Evolutionary conservation across 1,284 basidiomycete genomes (phyloP).

Genomic region (Chalciporus sp.): DNA sequence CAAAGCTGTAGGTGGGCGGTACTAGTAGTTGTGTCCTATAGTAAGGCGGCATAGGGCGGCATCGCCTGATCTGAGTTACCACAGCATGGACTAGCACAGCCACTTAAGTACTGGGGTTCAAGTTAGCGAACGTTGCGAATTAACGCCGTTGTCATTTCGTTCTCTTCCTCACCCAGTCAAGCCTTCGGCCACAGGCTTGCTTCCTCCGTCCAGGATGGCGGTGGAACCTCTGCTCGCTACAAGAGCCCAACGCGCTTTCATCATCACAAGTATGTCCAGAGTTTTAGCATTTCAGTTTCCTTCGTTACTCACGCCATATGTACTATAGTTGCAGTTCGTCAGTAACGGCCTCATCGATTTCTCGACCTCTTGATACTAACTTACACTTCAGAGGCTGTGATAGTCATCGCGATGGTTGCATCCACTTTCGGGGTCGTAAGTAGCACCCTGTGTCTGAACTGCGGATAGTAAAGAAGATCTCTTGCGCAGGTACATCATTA

Average conservation of each 20-base stretch:
- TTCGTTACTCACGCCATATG: constrained; percentile 5
- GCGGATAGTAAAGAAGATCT: constrained; percentile 3
- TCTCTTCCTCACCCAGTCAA: constrained; percentile 12
- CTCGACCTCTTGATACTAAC: constrained; percentile 6
- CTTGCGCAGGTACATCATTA: constrained; percentile 52
- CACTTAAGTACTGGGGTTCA: background rate
- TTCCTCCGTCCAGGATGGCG: constrained; percentile 49
- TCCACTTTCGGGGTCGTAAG: constrained; percentile 54
- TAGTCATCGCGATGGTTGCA: constrained; percentile 57
- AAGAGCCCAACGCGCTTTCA: constrained; percentile 65
- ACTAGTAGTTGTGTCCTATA: too few species aligned
- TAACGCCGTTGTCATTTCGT: background rate
- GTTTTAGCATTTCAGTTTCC: constrained; percentile 8
- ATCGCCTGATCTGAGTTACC: background rate
- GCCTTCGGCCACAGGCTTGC: constrained; percentile 14
- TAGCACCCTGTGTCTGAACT: background rate
- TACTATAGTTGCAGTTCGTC: constrained; percentile 46
- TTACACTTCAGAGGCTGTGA: constrained; percentile 44
- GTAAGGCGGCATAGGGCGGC: too few species aligned
- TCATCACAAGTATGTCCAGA: constrained; percentile 57
- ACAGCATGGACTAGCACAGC: constrained; percentile 15
- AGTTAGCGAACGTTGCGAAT: background rate
- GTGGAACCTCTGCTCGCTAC: constrained; percentile 67
- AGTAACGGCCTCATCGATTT: constrained; percentile 26
- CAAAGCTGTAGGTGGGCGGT: too few species aligned